Evolutionary conservation across 2,329 filamentous ascomycete species (phyloP).

Genomic region (Talaromyces sp.): DNA sequence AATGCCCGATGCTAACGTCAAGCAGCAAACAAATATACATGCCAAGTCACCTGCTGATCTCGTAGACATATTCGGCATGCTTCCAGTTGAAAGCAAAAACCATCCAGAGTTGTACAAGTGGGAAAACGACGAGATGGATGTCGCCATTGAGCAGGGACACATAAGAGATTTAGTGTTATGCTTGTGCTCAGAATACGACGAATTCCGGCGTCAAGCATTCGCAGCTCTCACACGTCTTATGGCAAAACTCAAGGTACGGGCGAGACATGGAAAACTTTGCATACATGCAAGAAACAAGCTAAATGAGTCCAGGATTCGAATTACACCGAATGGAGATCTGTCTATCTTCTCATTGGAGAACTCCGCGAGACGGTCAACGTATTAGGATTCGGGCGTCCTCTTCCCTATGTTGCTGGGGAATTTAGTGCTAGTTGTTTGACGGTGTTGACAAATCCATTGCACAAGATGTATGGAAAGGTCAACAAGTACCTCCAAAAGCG

Average conservation of each 20-base stretch:
- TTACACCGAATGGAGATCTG: conserved; percentile 69
- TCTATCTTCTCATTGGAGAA: conserved; percentile 76
- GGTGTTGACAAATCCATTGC: conserved; percentile 69
- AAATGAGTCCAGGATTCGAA: conserved; percentile 51
- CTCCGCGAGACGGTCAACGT: conserved; percentile 66
- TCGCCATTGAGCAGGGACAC: conserved; percentile 73
- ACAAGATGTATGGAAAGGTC: conserved; percentile 78
- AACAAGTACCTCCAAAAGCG: conserved; percentile 76
- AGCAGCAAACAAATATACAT: conserved; percentile 9
- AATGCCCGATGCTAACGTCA: conserved; percentile 10
- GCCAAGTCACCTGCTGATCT: conserved; percentile 37
- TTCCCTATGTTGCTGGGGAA: conserved; percentile 69
- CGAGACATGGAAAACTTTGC: conserved; percentile 4
- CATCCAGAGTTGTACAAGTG: conserved; percentile 52
- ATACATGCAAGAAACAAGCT: conserved; percentile 2
- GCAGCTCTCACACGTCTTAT: conserved; percentile 38
- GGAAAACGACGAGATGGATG: conserved; percentile 70
- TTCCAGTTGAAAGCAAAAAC: conserved; percentile 41
- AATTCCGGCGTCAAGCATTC: conserved; percentile 71
- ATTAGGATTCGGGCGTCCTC: conserved; percentile 49
- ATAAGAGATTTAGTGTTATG: conserved; percentile 66
- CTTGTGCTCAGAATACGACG: conserved; percentile 66
- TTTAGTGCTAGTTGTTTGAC: conserved; percentile 67
- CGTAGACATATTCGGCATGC: conserved; percentile 47
- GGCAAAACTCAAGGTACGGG: conserved; percentile 42